A percentile compares a stretch with the other conserved stretches of the same genome.
Conservation (phyloP, 2,329 filamentous ascomycete genomes). For the Colletotrichum theobromicola region DNA sequence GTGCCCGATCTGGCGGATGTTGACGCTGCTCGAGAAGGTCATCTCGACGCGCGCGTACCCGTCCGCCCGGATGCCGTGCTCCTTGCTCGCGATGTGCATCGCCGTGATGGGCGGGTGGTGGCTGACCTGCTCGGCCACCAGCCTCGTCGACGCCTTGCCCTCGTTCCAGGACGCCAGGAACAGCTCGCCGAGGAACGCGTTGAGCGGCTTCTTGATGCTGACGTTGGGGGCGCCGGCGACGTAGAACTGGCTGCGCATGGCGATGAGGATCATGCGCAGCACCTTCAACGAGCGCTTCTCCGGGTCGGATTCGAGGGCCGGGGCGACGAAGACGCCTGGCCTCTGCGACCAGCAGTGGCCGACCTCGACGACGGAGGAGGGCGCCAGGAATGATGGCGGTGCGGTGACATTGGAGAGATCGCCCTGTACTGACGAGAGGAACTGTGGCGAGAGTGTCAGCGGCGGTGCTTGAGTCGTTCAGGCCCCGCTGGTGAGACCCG, state of each 20-base stretch:
- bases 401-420: conserved; percentile 58
- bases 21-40: conserved; percentile 53
- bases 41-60: conserved; percentile 59
- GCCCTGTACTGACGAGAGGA: conserved; percentile 41
- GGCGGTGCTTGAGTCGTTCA: background rate
- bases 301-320: conserved; percentile 47
- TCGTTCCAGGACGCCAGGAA: conserved; percentile 47
- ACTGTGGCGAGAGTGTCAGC: conserved; percentile 10
- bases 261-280: conserved; percentile 51
- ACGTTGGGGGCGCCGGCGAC: conserved; percentile 48
- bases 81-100: conserved; percentile 50
- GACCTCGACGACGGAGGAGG: conserved; percentile 55
- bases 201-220: conserved; percentile 59
- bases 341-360: conserved; percentile 56
- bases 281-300: conserved; percentile 50
- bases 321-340: conserved; percentile 51
- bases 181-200: conserved; percentile 57
- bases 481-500: background rate
- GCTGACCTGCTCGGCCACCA: conserved; percentile 55
- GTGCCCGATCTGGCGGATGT: conserved; percentile 56
- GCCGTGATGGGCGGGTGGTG: conserved; percentile 60
- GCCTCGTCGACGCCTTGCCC: conserved; percentile 29
- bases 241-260: conserved; percentile 53
- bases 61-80: conserved; percentile 50
- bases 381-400: conserved; percentile 53